Evolutionary conservation across 768 basidiomycete genomes (phyloP).

Genomic region (Flagelloscypha sp.): DNA sequence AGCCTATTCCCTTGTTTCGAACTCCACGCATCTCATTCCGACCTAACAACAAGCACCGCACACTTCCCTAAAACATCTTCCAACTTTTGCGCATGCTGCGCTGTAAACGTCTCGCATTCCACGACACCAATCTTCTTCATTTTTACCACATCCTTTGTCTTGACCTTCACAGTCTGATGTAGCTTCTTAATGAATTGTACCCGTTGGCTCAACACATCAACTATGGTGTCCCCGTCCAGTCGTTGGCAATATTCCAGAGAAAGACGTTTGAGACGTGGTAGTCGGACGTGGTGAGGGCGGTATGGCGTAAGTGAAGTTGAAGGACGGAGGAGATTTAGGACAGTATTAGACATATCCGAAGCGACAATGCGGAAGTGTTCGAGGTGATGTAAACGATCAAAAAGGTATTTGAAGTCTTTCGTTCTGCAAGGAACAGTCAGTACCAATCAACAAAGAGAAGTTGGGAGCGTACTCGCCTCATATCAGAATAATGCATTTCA

Average conservation of each 20-base stretch:
- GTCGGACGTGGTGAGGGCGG: conserved; percentile 26
- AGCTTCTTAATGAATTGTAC: conserved; percentile 33
- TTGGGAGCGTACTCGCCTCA: too few species aligned
- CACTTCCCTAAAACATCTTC: conserved; percentile 19
- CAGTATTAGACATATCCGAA: conserved; percentile 74
- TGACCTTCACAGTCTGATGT: too few species aligned
- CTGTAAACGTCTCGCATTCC: conserved; percentile 29
- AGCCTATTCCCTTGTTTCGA: too few species aligned
- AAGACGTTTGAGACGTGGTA: conserved; percentile 47
- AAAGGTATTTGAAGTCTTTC: conserved; percentile 68
- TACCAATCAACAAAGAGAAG: too few species aligned
- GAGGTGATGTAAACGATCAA: conserved; percentile 44
- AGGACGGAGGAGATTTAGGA: conserved; percentile 52
- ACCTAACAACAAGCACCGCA: too few species aligned
- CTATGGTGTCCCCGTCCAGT: conserved; percentile 49
- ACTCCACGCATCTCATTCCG: too few species aligned
- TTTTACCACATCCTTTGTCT: conserved; percentile 21
- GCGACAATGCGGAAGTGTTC: conserved; percentile 67
- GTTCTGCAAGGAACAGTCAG: too few species aligned
- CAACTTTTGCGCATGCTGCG: conserved; percentile 22
- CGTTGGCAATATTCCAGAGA: conserved; percentile 56
- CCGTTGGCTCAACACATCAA: conserved; percentile 43
- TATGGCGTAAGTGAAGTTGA: conserved; percentile 9
- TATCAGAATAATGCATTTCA: conserved; percentile 76
- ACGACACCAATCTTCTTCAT: conserved; percentile 28